phyloP scores from a whole-genome alignment of 805 yeast species.

The Schizosaccharomyces lindneri region DNA sequence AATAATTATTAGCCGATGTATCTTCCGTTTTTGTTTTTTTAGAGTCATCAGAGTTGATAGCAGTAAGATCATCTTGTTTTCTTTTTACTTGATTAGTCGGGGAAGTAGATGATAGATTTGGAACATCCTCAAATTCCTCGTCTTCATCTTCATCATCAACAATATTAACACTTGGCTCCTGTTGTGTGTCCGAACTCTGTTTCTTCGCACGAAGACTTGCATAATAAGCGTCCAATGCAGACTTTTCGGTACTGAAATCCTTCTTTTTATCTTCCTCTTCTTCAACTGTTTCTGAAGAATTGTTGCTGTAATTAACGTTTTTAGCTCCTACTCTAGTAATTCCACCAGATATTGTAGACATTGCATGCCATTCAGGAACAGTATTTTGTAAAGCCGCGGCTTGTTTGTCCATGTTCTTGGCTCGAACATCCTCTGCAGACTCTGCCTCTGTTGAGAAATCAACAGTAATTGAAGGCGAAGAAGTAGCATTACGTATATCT shows the following conservation, averaged over 20 bases:
- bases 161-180: not conserved
- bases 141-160: constrained; percentile 5
- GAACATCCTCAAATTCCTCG: not conserved
- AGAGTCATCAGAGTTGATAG: not conserved
- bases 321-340: constrained; percentile 4
- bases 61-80: too few relatives aligned
- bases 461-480: constrained; percentile 68
- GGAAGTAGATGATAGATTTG: not conserved
- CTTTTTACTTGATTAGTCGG: not conserved
- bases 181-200: constrained; percentile 1
- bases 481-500: not conserved
- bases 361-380: constrained; percentile 87
- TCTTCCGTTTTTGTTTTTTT: not conserved
- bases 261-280: not conserved
- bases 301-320: not conserved
- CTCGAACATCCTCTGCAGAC: constrained; percentile 2
- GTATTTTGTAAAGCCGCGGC: constrained; percentile 48
- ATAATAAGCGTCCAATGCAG: constrained; percentile 34
- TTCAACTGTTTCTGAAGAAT: not conserved
- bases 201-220: constrained; percentile 51
- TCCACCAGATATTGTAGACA: constrained; percentile 77
- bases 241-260: not conserved
- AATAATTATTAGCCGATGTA: not conserved
- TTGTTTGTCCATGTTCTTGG: constrained; percentile 45
- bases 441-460: constrained; percentile 45